Evolutionary conservation across 805 yeast genomes (phyloP), one percentile per base, ranked within the genome.

Genomic region (Kazachstania africana): DNA sequence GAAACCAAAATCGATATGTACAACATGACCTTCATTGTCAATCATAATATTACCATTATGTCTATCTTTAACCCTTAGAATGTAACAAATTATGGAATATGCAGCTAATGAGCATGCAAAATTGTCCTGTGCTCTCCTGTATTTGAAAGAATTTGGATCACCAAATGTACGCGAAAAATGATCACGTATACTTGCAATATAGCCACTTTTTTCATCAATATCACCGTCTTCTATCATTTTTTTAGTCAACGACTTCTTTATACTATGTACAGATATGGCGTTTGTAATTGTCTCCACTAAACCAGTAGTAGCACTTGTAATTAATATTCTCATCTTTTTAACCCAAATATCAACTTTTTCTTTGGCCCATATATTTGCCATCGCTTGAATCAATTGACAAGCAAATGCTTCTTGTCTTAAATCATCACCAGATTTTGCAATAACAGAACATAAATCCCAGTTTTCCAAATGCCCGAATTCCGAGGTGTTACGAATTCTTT

Each of bases 1-100:
- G 54, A 84, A 88, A 0, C 98, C 98, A 61, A 91, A 91, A 58
- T 91, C 98, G 44, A 91, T 91, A 55, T 83, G 94, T 28, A 88
- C 75, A 9, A 91, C 79, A 50, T 91, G 98, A 0, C 98, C 98
- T 37, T 88, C 94, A 36, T 78, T 75, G 50, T 91, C 98, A 24
- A 88, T 63, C 98, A 91, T 88, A 36, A 91, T 87, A 54, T 91
- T 91, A 48, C 98, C 98, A 51, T 88, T 88, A 52, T 88, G 98
- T 43, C 98, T 72, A 56, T 91, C 98, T 53, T 91, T 91, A 37
- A 91, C 82, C 59, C 88, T 97, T 30, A 91, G 62, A 25, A 88
- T 61, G 44, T 85, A 91, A 38, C 95, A 84, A 21, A 91, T 77
- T 12, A 91, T 75, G 0, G 96, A 85, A 56, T 88, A 91, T 0